A percentile compares a stretch with the other conserved stretches of the same genome.
Conservation (phyloP, 2,329 filamentous ascomycete genomes). For the Colletotrichum tofieldiae region DNA sequence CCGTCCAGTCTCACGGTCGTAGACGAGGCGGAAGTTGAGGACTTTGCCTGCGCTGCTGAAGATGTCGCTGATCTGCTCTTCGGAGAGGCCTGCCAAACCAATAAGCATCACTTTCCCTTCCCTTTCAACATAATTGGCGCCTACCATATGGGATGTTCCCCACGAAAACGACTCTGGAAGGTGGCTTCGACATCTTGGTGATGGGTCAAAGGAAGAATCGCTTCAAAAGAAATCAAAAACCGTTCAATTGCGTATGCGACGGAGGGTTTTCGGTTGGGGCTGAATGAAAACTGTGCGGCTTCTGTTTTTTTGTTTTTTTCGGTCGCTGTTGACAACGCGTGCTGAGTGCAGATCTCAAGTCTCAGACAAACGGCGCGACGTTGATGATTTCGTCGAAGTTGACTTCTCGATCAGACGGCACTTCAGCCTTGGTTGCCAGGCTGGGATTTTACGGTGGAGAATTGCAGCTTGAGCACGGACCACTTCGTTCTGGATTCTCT, state of each 20-base stretch:
- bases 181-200: slow-evolving; percentile 79
- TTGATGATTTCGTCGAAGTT: slow-evolving; percentile 16
- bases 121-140: slow-evolving; percentile 33
- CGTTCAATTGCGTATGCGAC: background rate
- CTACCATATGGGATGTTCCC: slow-evolving; percentile 88
- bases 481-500: slow-evolving; percentile 20
- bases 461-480: slow-evolving; percentile 38
- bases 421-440: slow-evolving; percentile 40
- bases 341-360: background rate
- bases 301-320: background rate
- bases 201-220: slow-evolving; percentile 1
- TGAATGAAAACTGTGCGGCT: no score
- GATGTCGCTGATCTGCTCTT: slow-evolving; percentile 96
- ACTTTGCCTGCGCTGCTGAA: slow-evolving; percentile 93
- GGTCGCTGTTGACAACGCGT: background rate
- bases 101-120: background rate
- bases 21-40: slow-evolving; percentile 91
- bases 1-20: slow-evolving; percentile 94
- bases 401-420: slow-evolving; percentile 6
- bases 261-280: background rate
- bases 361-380: background rate
- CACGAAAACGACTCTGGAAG: slow-evolving; percentile 85
- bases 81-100: slow-evolving; percentile 82
- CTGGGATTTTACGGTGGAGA: slow-evolving; percentile 41
- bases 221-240: background rate